Percentiles rank a stretch among this genome's conserved stretches.
phyloP scores from a whole-genome alignment of 164 flowering plant species.

The Vitis cinerea region DNA sequence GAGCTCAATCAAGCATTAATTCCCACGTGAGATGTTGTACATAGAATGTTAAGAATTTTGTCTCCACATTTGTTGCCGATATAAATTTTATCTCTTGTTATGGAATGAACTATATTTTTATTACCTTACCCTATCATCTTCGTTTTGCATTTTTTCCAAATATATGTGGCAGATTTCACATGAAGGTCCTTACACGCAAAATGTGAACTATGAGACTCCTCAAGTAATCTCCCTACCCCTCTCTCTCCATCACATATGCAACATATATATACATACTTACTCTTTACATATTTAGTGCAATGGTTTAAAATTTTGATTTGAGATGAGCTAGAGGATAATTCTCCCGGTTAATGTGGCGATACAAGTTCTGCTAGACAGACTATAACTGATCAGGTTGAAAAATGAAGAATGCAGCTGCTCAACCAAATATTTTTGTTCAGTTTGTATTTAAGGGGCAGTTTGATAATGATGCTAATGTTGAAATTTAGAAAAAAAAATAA shows the following conservation, averaged over 20 bases:
- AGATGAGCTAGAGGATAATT: not conserved
- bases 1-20: conserved; percentile 31
- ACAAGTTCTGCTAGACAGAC: no score
- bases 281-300: no score
- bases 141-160: not conserved
- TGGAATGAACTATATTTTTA: not conserved
- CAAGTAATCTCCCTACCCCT: conserved; percentile 36
- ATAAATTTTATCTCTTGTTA: not conserved
- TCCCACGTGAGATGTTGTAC: conserved; percentile 33
- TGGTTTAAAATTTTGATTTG: not conserved
- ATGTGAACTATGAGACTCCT: conserved; percentile 37
- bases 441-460: no score
- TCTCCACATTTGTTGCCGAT: no score
- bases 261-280: no score
- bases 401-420: no score
- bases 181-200: conserved; percentile 51
- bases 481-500: no score
- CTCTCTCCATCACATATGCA: not conserved
- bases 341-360: no score
- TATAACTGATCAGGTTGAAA: no score
- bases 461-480: no score
- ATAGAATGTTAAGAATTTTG: no score
- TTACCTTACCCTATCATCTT: not conserved
- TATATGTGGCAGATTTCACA: conserved; percentile 37
- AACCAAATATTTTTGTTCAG: no score